Evolutionary conservation across 225 moss, liverwort and hornwort genomes (phyloP).

Genomic region (Pseudisothecium myosuroides): DNA sequence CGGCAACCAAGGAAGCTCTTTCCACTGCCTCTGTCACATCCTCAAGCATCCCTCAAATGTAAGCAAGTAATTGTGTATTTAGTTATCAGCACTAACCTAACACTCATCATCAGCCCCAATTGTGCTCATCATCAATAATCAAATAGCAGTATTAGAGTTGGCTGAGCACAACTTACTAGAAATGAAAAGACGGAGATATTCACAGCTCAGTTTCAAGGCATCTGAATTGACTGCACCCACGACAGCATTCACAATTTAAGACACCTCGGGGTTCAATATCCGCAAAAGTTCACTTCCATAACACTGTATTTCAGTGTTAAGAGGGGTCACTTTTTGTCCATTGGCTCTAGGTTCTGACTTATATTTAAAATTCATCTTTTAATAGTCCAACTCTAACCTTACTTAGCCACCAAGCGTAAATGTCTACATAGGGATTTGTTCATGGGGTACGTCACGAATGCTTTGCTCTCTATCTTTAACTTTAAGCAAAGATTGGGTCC

Average conservation of each 20-base stretch:
- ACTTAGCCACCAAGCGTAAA: neutral
- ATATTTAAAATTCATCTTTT: neutral
- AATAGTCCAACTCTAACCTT: neutral
- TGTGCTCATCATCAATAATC: neutral
- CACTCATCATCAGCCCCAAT: neutral
- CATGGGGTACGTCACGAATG: no score
- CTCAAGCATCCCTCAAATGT: neutral
- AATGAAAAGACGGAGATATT: slow-evolving; percentile 65
- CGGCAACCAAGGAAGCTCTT: slow-evolving; percentile 59
- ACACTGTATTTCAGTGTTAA: neutral
- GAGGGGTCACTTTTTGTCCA: neutral
- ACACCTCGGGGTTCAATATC: neutral
- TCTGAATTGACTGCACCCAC: slow-evolving; percentile 55
- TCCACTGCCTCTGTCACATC: slow-evolving; percentile 52
- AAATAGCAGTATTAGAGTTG: neutral
- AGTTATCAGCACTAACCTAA: neutral
- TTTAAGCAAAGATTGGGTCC: neutral
- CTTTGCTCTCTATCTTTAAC: neutral
- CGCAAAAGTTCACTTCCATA: neutral
- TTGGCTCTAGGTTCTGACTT: neutral
- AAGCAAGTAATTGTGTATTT: neutral
- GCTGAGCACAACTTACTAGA: slow-evolving; percentile 29
- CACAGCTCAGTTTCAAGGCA: slow-evolving; percentile 75
- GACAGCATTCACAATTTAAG: neutral
- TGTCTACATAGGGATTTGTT: no score